A percentile compares a stretch with the other conserved stretches of the same genome.
Conservation (phyloP, 1,284 basidiomycete genomes). For the Ceraceosorus bombacis region DNA sequence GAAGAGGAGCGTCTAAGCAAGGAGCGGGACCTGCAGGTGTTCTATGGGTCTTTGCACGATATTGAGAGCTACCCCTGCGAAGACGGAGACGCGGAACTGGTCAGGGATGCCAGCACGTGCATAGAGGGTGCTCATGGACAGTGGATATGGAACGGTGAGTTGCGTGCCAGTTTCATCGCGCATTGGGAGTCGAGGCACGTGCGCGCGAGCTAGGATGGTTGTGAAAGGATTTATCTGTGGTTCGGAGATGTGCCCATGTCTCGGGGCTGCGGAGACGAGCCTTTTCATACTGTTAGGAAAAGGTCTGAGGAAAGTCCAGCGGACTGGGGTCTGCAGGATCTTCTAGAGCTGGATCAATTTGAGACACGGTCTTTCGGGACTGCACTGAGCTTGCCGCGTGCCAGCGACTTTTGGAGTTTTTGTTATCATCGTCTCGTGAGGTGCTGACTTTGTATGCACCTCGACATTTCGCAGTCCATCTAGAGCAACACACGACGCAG, state of each 20-base stretch:
- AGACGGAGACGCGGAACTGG: slow-evolving; percentile 68
- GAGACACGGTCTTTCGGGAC: no score
- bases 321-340: no score
- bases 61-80: slow-evolving; percentile 84
- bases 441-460: background rate
- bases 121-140: slow-evolving; percentile 78
- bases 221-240: background rate
- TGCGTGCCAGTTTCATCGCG: background rate
- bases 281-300: slow-evolving; percentile 26
- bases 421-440: slow-evolving; percentile 12
- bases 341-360: no score
- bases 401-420: background rate
- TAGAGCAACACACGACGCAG: slow-evolving; percentile 66
- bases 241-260: background rate
- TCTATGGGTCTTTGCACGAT: slow-evolving; percentile 84
- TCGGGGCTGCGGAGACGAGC: background rate
- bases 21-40: slow-evolving; percentile 57
- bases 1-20: slow-evolving; percentile 16
- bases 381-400: no score
- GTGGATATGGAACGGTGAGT: slow-evolving; percentile 56
- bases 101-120: slow-evolving; percentile 72
- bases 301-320: slow-evolving; percentile 29
- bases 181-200: background rate
- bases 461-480: slow-evolving; percentile 57
- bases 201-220: background rate